These are phyloP conservation scores for Platismatia glauca DNA, from an alignment of 495 filamentous ascomycete genomes.

Conservation along the genomic window DNA sequence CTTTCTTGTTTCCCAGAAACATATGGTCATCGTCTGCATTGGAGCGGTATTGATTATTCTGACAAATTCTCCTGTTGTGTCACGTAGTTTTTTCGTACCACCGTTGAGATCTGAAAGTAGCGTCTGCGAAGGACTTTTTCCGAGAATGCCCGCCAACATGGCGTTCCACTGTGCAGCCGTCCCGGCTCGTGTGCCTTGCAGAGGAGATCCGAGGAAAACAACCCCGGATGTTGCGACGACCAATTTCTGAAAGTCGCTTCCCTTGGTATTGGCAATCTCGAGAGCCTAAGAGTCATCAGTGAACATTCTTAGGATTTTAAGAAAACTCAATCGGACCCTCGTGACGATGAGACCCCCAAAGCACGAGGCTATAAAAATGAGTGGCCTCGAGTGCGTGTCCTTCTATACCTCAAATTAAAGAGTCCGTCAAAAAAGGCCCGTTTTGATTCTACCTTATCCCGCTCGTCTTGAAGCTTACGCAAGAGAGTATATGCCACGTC, in stretches of 20 bases:
- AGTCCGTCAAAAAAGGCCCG: neutral
- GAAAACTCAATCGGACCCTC: neutral
- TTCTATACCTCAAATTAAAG: neutral
- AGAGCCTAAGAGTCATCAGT: neutral
- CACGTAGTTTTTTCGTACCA: neutral
- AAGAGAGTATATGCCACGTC: constrained; percentile 3
- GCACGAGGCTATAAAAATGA: constrained; percentile 2
- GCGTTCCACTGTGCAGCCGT: constrained; percentile 3
- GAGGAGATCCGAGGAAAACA: constrained; percentile 2
- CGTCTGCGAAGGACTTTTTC: neutral
- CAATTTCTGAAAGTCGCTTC: constrained; percentile 2
- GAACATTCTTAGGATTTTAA: neutral
- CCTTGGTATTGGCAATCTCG: neutral
- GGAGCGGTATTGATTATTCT: neutral
- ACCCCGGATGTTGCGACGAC: constrained; percentile 8
- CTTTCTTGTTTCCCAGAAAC: neutral
- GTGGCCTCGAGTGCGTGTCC: neutral
- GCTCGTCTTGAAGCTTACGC: neutral
- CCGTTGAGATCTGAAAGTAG: neutral
- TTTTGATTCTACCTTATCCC: neutral
- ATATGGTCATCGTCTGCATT: constrained; percentile 7
- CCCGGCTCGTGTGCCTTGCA: constrained; percentile 5
- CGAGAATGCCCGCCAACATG: neutral
- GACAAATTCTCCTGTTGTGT: neutral
- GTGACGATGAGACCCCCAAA: neutral